Evolutionary conservation across 306 rosid genomes (phyloP), one percentile per base, ranked within the genome.

Genomic region (Acacia confusa): DNA sequence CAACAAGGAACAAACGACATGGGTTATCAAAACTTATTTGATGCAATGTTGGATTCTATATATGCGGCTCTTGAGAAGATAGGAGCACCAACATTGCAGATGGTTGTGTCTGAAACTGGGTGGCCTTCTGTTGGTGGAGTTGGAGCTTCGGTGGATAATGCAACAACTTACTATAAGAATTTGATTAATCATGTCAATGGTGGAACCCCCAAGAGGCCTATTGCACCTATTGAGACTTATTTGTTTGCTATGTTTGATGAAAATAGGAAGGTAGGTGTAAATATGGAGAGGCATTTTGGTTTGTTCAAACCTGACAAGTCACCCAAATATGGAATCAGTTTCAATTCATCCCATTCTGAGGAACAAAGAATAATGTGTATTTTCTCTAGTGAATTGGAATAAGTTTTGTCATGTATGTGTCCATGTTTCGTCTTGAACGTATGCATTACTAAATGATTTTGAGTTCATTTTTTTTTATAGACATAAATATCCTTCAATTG

Each of bases 241-340:
- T 40, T 68, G 52, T 68, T 68, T 68, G 73, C 73, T 27, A 38
- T 68, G 73, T 40, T 68, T 68, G 73, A 68, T 12, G 73, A 68
- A 68, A 40, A 68, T 9, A 0, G 0, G 7, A 68, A 68, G 52
- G 30, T 2, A 10, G 73, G 73, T 4, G 4, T 0, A 1, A 32
- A n/a, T 2, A 40, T 8, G 10, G 73, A 68, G 73, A 68, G 9
- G 50, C 73, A 68, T 40, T 40, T 68, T 68, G 73, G 73, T 11
- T 7, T 68, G 9, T 68, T 20, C 14, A 40, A 25, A 0, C 73
- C 50, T 20, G 9, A 22, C 6, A 68, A 40, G 12, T 68, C 50
- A n/a, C 52, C 52, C 9, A 68, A 68, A 11, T 68, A 68, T 15
- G 19, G 44, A 38, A 11, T 40, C 9, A 40, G 1, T 38, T 40